These are phyloP conservation scores for Apiospora rasikravindrae DNA, from an alignment of 2,329 filamentous ascomycete species.

Conservation along the genomic window DNA sequence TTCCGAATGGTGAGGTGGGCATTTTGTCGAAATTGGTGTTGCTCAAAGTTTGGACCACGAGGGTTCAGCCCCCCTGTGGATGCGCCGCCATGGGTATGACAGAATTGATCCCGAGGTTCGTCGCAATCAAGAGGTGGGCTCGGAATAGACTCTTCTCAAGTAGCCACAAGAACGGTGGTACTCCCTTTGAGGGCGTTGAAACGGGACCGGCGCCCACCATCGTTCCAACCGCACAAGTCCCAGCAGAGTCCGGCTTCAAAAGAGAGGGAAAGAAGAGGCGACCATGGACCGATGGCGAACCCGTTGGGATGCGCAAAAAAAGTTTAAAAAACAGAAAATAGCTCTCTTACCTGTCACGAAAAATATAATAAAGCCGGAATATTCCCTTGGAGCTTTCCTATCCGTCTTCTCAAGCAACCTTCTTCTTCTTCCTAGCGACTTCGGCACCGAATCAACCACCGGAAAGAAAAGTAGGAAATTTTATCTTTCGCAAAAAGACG, in stretches of 20 bases:
- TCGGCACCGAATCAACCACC: slow-evolving; percentile 18
- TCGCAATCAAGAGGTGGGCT: slow-evolving; percentile 5
- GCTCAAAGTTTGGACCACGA: neutral
- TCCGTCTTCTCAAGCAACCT: slow-evolving; percentile 1
- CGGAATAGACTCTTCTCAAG: neutral
- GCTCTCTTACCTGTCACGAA: slow-evolving; percentile 19
- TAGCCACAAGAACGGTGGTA: neutral
- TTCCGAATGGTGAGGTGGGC: neutral
- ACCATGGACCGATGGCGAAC: neutral
- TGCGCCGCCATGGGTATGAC: slow-evolving; percentile 6
- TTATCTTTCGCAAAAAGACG: slow-evolving; percentile 17
- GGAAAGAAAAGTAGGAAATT: neutral
- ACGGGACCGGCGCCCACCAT: neutral
- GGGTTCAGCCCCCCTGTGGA: slow-evolving; percentile 7
- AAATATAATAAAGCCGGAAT: slow-evolving; percentile 4
- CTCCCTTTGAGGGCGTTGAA: neutral
- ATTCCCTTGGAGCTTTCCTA: slow-evolving; percentile 14
- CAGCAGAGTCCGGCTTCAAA: neutral
- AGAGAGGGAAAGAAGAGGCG: neutral
- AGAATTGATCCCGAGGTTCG: neutral
- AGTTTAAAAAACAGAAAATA: slow-evolving; percentile 8
- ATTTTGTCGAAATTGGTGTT: neutral
- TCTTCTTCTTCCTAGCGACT: slow-evolving; percentile 19
- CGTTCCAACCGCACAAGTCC: neutral
- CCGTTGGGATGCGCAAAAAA: slow-evolving; percentile 1